Percentiles rank a stretch among this genome's conserved stretches.
phyloP scores from a whole-genome alignment of 108 stramenopile species.

The Parmales sp. region DNA sequence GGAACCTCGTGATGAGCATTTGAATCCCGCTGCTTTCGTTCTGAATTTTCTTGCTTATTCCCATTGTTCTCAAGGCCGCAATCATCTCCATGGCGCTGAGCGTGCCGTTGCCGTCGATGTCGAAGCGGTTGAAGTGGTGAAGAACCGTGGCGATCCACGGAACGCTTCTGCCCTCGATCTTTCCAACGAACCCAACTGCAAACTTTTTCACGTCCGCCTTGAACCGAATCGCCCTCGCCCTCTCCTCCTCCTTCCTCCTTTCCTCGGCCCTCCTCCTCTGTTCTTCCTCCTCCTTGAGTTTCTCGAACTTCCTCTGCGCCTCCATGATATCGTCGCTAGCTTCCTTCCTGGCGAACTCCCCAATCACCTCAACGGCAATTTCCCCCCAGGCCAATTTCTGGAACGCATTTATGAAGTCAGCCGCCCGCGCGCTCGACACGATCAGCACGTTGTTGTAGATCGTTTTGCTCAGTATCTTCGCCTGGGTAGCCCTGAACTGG shows the following conservation, averaged over 20 bases:
- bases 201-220: background rate
- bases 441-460: background rate
- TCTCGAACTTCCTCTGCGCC: background rate
- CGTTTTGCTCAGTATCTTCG: background rate
- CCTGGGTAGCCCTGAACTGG: background rate
- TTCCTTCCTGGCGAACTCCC: background rate
- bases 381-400: background rate
- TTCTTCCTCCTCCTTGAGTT: background rate
- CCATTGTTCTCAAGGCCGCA: background rate
- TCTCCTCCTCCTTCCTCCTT: slow-evolving; percentile 8
- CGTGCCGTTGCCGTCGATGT: background rate
- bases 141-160: background rate
- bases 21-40: background rate
- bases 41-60: background rate
- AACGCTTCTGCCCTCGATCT: background rate
- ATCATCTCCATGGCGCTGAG: background rate
- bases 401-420: background rate
- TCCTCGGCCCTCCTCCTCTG: background rate
- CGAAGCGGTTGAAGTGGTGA: background rate
- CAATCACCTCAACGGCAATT: background rate
- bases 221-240: background rate
- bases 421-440: background rate
- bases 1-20: slow-evolving; percentile 8
- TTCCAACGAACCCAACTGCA: background rate
- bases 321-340: background rate